phyloP scores from a whole-genome alignment of 1,284 basidiomycete genomes.

The Puccinia coronata region DNA sequence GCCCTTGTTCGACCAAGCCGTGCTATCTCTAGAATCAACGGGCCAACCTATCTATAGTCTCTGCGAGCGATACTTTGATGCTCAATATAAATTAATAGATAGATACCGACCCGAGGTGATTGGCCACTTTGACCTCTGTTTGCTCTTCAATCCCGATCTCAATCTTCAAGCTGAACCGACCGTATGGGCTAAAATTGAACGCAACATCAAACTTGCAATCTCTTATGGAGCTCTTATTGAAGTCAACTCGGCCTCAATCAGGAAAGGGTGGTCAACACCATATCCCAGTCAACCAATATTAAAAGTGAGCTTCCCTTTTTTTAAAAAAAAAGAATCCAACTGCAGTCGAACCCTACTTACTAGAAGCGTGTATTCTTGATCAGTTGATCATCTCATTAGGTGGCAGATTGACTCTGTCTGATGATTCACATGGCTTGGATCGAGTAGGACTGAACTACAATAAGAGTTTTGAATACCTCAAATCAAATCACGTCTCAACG shows the following conservation, averaged over 20 bases:
- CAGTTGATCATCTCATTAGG: constrained; percentile 70
- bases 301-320: constrained; percentile 63
- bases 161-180: constrained; percentile 57
- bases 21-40: constrained; percentile 52
- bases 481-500: constrained; percentile 66
- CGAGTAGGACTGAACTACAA: constrained; percentile 85
- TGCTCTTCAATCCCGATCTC: constrained; percentile 66
- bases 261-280: constrained; percentile 82
- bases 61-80: constrained; percentile 75
- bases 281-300: constrained; percentile 81
- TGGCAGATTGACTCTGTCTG: constrained; percentile 82
- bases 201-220: constrained; percentile 76
- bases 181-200: constrained; percentile 69
- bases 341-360: constrained; percentile 21
- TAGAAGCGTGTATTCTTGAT: neutral
- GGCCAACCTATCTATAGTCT: constrained; percentile 57
- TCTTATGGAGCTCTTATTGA: constrained; percentile 90
- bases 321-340: too few relatives aligned
- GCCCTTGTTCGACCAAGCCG: constrained; percentile 63
- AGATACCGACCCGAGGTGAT: constrained; percentile 82
- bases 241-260: constrained; percentile 84
- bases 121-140: constrained; percentile 88
- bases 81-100: constrained; percentile 71
- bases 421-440: constrained; percentile 89
- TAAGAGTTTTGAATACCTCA: constrained; percentile 70